Evolutionary conservation across 2,329 filamentous ascomycete genomes (phyloP), one percentile per base, ranked within the genome.

Genomic region (Clonostachys chloroleuca): DNA sequence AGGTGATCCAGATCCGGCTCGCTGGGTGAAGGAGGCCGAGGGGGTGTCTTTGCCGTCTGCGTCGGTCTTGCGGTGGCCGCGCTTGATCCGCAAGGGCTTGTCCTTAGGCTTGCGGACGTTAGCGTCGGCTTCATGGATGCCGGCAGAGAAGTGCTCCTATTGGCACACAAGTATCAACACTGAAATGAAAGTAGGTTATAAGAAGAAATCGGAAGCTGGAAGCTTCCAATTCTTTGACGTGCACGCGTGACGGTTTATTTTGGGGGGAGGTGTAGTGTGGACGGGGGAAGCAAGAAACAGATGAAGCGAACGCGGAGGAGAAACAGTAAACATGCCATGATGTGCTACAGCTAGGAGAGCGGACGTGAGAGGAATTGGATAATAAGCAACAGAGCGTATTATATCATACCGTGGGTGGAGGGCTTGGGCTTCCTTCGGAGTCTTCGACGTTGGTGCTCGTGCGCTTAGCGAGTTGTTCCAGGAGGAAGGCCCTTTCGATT

Each of bases 351-450:
- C 9, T 10, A 30, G 24, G 24, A 30, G 24, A 30, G 24, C 24
- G 9, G 8, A 30, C 24, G 24, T 30, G 2, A 3, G 24, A 30
- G 24, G 24, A 30, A 30, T 30, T 30, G 24, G 24, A 41, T 39
- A 52, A 45, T 44, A 45, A 48, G 50, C 34, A 37, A 43, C 50
- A 42, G n/a, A 42, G 20, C 42, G 43, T 47, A 43, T 50, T 59
- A 52, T 44, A 46, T 69, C 81, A 54, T 80, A 88, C 85, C 57
- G 87, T 90, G 40, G 87, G 86, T 20, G 87, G 87, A n/a, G 87
- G 86, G 59, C 85, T 89, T 7, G 85, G 86, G 61, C 85, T 89
- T 57, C 86, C 84, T 57, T 92, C 87, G 10, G 86, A 89, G 62
- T 92, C 86, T 62, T 89, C 84, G 43, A 87, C 84, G 55, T 86